Conservation (phyloP, 2,329 filamentous ascomycete species). For the Tolypocladium endophyticum region DNA sequence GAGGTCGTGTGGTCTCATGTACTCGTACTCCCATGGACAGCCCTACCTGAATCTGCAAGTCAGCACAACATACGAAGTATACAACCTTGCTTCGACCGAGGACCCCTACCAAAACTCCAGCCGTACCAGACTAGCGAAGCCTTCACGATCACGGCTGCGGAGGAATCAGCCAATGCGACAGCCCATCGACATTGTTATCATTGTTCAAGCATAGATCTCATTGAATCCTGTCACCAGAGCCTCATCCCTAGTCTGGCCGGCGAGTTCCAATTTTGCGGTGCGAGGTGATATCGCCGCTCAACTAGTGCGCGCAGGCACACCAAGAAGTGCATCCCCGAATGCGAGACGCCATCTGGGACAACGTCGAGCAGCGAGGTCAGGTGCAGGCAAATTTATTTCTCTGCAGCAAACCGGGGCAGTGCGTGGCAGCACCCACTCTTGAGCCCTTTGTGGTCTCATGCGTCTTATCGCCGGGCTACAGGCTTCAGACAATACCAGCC, state of each 20-base stretch:
- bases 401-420: background rate
- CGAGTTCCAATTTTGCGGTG: background rate
- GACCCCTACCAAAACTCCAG: background rate
- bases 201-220: background rate
- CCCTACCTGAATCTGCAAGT: background rate
- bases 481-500: background rate
- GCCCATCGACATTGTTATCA: background rate
- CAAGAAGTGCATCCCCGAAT: background rate
- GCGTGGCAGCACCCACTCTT: background rate
- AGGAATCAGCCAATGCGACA: background rate
- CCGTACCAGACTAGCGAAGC: background rate
- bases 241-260: background rate
- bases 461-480: background rate
- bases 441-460: background rate
- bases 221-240: background rate
- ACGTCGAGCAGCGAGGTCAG: background rate
- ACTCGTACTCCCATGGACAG: background rate
- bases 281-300: background rate
- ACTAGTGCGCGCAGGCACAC: background rate
- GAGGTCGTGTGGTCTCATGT: background rate
- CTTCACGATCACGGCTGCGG: background rate
- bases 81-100: background rate
- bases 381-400: background rate
- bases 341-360: background rate
- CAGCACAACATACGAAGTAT: background rate